phyloP scores from a whole-genome alignment of 345 rosid species.

The Eucalyptus lansdowneana region DNA sequence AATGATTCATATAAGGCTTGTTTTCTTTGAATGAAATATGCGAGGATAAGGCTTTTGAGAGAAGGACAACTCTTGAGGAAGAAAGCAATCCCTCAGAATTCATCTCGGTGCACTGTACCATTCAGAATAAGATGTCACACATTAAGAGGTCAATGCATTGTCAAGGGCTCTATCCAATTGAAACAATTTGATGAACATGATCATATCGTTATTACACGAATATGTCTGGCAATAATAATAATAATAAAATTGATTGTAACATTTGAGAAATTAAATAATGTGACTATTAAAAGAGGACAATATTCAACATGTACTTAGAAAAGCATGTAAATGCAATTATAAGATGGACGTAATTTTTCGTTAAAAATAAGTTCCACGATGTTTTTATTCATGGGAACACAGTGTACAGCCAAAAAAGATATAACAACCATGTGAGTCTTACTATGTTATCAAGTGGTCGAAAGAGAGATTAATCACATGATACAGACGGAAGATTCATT shows the following conservation, averaged over 20 bases:
- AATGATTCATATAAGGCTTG: not conserved
- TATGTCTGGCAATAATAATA: not conserved
- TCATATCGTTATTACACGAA: not conserved
- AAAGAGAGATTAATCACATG: not conserved
- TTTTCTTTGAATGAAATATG: not conserved
- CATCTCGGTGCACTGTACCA: conserved; percentile 6
- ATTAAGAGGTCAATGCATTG: not conserved
- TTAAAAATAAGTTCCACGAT: not conserved
- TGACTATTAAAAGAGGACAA: not conserved
- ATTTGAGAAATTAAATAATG: too few relatives aligned
- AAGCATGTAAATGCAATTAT: too few relatives aligned
- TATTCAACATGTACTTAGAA: too few relatives aligned
- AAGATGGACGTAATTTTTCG: not conserved
- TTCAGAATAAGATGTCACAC: conserved; percentile 20
- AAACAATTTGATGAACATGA: conserved; percentile 1
- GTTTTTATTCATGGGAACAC: not conserved
- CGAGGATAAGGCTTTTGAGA: not conserved
- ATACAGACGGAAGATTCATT: not conserved
- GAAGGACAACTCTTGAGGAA: conserved; percentile 17
- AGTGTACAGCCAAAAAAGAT: not conserved
- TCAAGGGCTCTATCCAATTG: not conserved
- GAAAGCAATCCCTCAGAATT: conserved; percentile 22
- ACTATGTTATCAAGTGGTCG: not conserved
- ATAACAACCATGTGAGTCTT: not conserved
- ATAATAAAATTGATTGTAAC: not conserved